phyloP scores from a whole-genome alignment of 2,329 filamentous ascomycete species.

The Ceratocystis destructans region DNA sequence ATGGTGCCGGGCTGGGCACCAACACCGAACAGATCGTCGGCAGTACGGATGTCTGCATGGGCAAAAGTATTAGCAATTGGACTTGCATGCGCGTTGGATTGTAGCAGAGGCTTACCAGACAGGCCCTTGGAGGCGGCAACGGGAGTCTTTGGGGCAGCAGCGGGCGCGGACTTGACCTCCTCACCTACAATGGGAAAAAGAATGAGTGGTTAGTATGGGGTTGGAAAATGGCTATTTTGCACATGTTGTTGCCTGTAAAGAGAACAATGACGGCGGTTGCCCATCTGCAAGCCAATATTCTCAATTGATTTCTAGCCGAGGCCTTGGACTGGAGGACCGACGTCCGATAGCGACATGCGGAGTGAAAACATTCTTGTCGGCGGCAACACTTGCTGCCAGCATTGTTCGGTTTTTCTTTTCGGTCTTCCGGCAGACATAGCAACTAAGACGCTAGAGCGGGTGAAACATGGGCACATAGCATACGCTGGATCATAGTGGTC shows the following conservation, averaged over 20 bases:
- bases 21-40: constrained; percentile 71
- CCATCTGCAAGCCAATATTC: background rate
- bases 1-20: constrained; percentile 73
- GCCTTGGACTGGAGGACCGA: background rate
- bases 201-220: background rate
- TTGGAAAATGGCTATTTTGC: background rate
- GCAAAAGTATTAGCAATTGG: constrained; percentile 12
- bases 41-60: constrained; percentile 60
- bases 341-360: background rate
- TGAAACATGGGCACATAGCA: constrained; percentile 23
- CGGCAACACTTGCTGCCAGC: background rate
- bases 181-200: constrained; percentile 17
- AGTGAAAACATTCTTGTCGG: background rate
- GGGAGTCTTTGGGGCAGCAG: constrained; percentile 26
- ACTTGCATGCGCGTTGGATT: constrained; percentile 6
- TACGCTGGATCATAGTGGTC: constrained; percentile 49
- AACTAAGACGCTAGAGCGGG: background rate
- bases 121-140: constrained; percentile 34
- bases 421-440: background rate
- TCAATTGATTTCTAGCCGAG: background rate
- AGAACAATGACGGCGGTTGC: background rate
- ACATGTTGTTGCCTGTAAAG: background rate
- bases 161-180: constrained; percentile 21
- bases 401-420: background rate
- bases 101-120: constrained; percentile 31